Evolutionary conservation across 2,329 filamentous ascomycete species (phyloP).

Genomic region (Sclerotinia trifoliorum): DNA sequence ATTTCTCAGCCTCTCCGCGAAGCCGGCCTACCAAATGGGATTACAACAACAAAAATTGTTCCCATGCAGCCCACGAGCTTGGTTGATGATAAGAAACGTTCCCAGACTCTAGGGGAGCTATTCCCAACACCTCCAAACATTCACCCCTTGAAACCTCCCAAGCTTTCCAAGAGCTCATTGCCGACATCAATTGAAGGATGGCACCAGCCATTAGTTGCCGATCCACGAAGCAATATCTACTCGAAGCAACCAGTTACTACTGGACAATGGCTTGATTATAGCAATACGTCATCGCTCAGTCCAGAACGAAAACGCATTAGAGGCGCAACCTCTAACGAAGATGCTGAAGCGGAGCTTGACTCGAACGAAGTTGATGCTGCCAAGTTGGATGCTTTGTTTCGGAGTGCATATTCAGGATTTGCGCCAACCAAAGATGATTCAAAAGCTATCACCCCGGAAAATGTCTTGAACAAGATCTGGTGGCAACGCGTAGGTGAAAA

Average conservation of each 20-base stretch:
- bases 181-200: slow-evolving; percentile 51
- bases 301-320: slow-evolving; percentile 65
- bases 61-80: slow-evolving; percentile 47
- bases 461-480: slow-evolving; percentile 68
- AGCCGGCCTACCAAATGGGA: slow-evolving; percentile 68
- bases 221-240: slow-evolving; percentile 53
- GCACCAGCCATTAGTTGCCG: slow-evolving; percentile 42
- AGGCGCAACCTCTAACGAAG: slow-evolving; percentile 65
- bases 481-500: slow-evolving; percentile 71
- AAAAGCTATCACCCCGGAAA: slow-evolving; percentile 66
- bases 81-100: slow-evolving; percentile 51
- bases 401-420: slow-evolving; percentile 76
- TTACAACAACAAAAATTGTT: slow-evolving; percentile 66
- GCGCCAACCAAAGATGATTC: slow-evolving; percentile 74
- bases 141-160: slow-evolving; percentile 67
- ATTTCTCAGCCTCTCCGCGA: slow-evolving; percentile 55
- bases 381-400: slow-evolving; percentile 72
- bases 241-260: slow-evolving; percentile 63
- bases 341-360: slow-evolving; percentile 50
- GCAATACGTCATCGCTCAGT: slow-evolving; percentile 58
- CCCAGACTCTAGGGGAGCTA: slow-evolving; percentile 68
- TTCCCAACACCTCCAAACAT: slow-evolving; percentile 68
- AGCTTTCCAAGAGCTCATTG: slow-evolving; percentile 69
- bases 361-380: slow-evolving; percentile 56
- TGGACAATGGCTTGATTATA: slow-evolving; percentile 70